Base-by-base conservation (phyloP, 2,329 filamentous ascomycete species). In the Stachybotrys echinatus region DNA sequence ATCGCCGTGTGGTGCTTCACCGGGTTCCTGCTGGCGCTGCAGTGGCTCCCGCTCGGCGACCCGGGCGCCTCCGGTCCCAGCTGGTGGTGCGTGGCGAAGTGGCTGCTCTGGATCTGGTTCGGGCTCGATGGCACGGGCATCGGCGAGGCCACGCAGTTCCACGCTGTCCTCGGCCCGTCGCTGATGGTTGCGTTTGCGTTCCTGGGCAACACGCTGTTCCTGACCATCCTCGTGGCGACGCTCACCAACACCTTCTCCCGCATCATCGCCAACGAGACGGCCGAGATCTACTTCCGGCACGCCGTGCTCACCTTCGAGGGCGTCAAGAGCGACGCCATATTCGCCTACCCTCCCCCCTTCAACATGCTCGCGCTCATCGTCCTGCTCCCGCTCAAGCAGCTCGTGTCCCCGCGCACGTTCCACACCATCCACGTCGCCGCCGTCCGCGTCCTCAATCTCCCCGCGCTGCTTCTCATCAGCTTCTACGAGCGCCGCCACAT, bases 101-200 rank as follows among this genome's bases (percentile, higher is more conserved):
- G 86, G 86, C 85, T 89, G 76, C 73, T 89, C 3, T 89, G 84
- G 83, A 87, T 89, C 56, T 89, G 85, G 85, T 89, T 89, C 57
- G 86, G 85, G 1, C 77, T 89, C 1, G 85, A 89, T 52, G 85
- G 75, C 20, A 77, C 76, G 5, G 75, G 75, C 14, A 77, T 79
- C 43, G 72, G 76, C 50, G 69, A 72, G 52, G 71, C 71, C 3
- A 68, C 67, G 8, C 76, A 83, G 43, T 85, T 89, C 65, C 84
- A 89, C 61, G 73, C 79, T 64, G 67, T 87, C 21, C 74, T 88
- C 3, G 85, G 86, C 1, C 85, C 85, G 0, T 73, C 80, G 0
- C 72, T 89, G 10, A 88, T 88, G 79, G 77, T 88, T 50, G 75
- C 80, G 4, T 89, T 88, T 64, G 84, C 85, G 5, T 88, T 89